Base-by-base conservation (phyloP, 768 basidiomycete genomes). In the Leucogyrophana mollusca region DNA sequence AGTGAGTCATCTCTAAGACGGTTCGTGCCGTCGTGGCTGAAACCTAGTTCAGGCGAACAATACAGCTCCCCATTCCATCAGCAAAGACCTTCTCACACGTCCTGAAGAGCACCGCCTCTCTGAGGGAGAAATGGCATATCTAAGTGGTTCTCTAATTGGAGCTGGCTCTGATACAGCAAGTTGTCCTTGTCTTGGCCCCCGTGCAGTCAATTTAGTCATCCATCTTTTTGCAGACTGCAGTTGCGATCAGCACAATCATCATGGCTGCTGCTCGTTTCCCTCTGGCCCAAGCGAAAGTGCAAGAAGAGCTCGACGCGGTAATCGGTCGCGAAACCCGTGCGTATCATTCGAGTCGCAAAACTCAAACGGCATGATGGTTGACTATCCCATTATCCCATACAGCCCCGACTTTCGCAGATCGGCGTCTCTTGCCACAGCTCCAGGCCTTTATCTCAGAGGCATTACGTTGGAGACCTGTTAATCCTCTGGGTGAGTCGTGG, bases 111-210 rank as follows among this genome's bases (percentile, higher is more conserved):
- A 77, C 11, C 72, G 72, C 10, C 62, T 83, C 3, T 71, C 73
- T 4, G 73, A 78, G 45, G 61, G 71, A 13, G 81, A 85, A 50
- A 72, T 71, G 0, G 75, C 81, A 0, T 85, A 79, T 58, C 71
- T 85, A 18, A 74, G 77, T 2, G 82, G 82, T 1, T 74, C 76
- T 8, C 76, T 85, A 63, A 79, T 82, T 35, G 82, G 81, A 17
- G 82, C 83, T 16, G 80, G 82, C 0, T 75, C 77, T 1, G 82
- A 83, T 47, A 82, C 82, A 4, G 69, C 66, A 36, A 32, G 61
- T 48, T 20, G 20, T 18, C 13, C 25, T 39, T 10, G 37, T 4
- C 4, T 14, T 2, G 9, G 11, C 4, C 4, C 9, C n/a, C n/a
- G 37, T 14, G 16, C n/a, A 41, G 2, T 34, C 11, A 1, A 23